Evolutionary conservation across 2,329 filamentous ascomycete genomes (phyloP), one percentile per base, ranked within the genome.

Genomic region (Stagonosporopsis rhizophila): DNA sequence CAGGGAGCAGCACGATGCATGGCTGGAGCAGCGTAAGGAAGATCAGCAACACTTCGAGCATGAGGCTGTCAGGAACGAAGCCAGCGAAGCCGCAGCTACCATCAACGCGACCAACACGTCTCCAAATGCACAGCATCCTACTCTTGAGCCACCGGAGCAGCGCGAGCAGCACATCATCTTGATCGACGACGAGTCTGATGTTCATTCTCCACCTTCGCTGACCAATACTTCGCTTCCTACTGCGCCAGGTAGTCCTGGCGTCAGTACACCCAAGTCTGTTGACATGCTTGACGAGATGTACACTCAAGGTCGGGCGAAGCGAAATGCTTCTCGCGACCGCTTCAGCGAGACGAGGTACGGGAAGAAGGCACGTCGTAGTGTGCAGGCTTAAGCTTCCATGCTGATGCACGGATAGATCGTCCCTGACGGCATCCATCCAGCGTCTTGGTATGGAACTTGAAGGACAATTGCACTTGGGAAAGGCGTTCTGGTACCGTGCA

Each of bases 171-270:
- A 52, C n/a, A 38, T 52, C 19, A n/a, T 50, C 27, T 27, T 39
- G n/a, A 22, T 59, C 9, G 59, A 64, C 32, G 64, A 68, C 6
- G 38, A 44, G 8, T 58, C 62, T 3, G 64, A 61, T 8, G 12
- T 50, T 15, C 30, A 42, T 3, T 72, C 69, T 2, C 65, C 67
- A 14, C 69, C 70, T 40, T 52, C 67, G 1, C 53, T 72, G 9
- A 72, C 69, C 1, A 66, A 73, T 34, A 67, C 67, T 2, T 69
- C 64, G 6, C 52, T 70, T 3, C 52, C 63, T 1, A 70, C 68
- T 3, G 68, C 60, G 4, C 49, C 64, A 4, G 59, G 32, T 12
- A 62, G 54, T 6, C 70, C 69, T 15, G 59, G 69, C 7, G 52
- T 68, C 25, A 58, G 59, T 38, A 72, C 70, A 1, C 71, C 71